phyloP scores from a whole-genome alignment of 202 grass and related monocot species.

The Alloteropsis angusta region DNA sequence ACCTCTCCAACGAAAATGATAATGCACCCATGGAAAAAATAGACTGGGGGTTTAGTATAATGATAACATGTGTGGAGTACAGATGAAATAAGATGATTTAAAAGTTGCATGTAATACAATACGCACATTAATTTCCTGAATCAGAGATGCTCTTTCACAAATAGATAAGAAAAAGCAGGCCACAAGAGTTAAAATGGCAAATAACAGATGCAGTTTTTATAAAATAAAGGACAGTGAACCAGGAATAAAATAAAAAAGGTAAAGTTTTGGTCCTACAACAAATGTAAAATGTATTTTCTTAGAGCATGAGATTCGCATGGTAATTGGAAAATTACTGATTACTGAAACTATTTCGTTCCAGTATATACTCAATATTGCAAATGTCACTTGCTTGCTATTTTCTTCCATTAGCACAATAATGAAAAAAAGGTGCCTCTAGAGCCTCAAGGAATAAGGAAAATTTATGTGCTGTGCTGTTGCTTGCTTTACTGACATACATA shows the following conservation, averaged over 20 bases:
- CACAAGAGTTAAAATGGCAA: conserved; percentile 1
- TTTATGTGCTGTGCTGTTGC: not conserved
- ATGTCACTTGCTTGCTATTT: not conserved
- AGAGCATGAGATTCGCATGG: not conserved
- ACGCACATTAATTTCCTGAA: not conserved
- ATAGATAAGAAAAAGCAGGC: not conserved
- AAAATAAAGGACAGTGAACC: not conserved
- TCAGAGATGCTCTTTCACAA: not conserved
- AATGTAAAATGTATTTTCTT: not conserved
- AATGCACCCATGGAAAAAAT: not conserved
- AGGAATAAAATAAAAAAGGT: not conserved
- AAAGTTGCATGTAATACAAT: not conserved
- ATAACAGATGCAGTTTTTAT: not conserved
- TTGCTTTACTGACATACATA: not conserved
- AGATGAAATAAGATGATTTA: not conserved
- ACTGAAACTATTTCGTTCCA: not conserved
- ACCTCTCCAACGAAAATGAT: not conserved
- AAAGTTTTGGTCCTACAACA: not conserved
- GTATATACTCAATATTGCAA: not conserved
- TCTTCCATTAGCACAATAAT: not conserved
- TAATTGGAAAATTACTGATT: not conserved
- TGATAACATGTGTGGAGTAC: not conserved
- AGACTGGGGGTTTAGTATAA: not conserved
- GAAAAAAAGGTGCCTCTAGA: not conserved
- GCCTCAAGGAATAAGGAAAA: conserved; percentile 10